A percentile compares a stretch with the other conserved stretches of the same genome.
Evolutionary conservation across 116 monocot genomes (phyloP).

Genomic region (Cymodocea nodosa): DNA sequence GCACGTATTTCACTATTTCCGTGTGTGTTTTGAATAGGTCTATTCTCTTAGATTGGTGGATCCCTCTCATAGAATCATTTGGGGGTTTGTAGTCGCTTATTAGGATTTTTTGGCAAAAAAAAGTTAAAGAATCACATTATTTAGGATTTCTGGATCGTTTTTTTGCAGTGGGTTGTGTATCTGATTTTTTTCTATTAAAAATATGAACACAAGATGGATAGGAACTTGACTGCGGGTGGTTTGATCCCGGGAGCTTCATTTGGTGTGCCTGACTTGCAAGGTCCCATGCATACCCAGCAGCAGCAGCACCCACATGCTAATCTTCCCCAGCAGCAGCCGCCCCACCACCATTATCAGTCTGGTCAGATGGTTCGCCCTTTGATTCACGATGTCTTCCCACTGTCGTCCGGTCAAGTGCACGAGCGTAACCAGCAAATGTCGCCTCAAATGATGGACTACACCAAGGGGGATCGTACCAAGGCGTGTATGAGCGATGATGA

Average conservation of each 20-base stretch:
- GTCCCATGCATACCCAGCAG: constrained; percentile 14
- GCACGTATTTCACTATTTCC: no score
- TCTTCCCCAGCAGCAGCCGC: constrained; percentile 11
- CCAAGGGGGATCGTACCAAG: constrained; percentile 17
- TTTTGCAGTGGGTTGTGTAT: neutral
- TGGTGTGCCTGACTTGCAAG: constrained; percentile 17
- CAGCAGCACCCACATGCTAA: constrained; percentile 6
- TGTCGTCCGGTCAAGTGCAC: constrained; percentile 13
- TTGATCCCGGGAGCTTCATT: constrained; percentile 23
- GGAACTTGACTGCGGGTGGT: constrained; percentile 7
- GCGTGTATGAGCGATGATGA: constrained; percentile 47
- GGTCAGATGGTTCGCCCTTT: constrained; percentile 24
- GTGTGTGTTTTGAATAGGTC: no score
- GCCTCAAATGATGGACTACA: constrained; percentile 23
- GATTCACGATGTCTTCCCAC: constrained; percentile 30
- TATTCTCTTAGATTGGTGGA: no score
- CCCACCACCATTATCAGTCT: constrained; percentile 10
- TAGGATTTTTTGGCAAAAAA: no score
- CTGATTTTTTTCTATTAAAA: neutral
- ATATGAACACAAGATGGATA: constrained; percentile 11
- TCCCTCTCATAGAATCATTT: no score
- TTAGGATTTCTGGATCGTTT: no score
- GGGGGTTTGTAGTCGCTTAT: no score
- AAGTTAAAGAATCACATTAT: no score
- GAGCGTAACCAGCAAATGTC: constrained; percentile 14